Conservation (phyloP, 2,329 filamentous ascomycete species). For the Xylaria sp. region DNA sequence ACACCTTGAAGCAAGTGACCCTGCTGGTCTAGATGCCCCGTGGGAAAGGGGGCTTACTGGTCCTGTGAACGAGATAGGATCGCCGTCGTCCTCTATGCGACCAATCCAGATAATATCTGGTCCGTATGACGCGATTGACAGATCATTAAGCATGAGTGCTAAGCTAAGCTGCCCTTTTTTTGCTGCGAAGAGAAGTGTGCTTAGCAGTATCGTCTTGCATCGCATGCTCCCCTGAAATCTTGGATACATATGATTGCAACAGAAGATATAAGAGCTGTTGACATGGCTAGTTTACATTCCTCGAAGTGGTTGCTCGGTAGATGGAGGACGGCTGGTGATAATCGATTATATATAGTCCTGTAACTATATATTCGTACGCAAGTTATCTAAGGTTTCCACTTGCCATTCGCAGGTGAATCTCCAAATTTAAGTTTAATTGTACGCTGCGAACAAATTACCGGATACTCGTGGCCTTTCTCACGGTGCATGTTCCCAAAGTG, state of each 20-base stretch:
- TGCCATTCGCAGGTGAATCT: background rate
- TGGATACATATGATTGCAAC: background rate
- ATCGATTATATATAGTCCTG: background rate
- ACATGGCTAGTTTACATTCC: background rate
- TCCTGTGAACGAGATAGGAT: constrained; percentile 14
- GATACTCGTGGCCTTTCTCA: background rate
- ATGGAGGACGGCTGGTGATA: background rate
- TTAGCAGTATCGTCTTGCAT: background rate
- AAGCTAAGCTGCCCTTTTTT: background rate
- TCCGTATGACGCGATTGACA: background rate
- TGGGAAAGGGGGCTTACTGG: background rate
- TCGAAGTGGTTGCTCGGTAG: background rate
- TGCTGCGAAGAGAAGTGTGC: background rate
- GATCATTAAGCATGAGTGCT: background rate
- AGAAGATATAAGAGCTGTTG: background rate
- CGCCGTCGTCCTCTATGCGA: background rate
- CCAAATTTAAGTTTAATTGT: too few relatives aligned
- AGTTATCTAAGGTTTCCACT: background rate
- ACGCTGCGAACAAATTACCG: background rate
- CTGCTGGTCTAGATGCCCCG: too few relatives aligned
- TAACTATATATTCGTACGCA: background rate
- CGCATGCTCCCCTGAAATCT: background rate
- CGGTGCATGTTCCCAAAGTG: background rate
- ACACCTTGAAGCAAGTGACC: background rate
- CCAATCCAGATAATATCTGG: constrained; percentile 25